Evolutionary conservation across 2,329 filamentous ascomycete species (phyloP).

Genomic region (Tolypocladium album): DNA sequence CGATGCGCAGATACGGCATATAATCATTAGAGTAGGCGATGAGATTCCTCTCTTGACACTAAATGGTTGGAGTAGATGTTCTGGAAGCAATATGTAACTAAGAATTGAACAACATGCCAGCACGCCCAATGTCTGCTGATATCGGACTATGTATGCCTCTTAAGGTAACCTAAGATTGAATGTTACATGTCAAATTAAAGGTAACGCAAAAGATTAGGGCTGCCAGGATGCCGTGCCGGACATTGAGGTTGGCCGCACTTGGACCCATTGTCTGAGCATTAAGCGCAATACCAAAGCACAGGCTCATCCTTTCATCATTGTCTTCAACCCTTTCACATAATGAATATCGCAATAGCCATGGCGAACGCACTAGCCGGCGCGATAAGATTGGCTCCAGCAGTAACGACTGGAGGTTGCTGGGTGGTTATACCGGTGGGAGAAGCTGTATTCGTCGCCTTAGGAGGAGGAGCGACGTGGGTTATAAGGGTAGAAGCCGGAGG

Average conservation of each 20-base stretch:
- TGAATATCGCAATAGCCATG: constrained; percentile 3
- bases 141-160: neutral
- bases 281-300: neutral
- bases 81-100: neutral
- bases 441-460: neutral
- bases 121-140: neutral
- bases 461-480: neutral
- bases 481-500: neutral
- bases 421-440: neutral
- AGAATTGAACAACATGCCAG: neutral
- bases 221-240: neutral
- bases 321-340: neutral
- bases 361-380: constrained; percentile 6
- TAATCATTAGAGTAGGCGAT: neutral
- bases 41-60: neutral
- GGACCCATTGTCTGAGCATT: neutral
- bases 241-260: neutral
- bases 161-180: neutral
- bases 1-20: neutral
- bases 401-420: neutral
- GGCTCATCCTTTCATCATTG: neutral
- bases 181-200: neutral
- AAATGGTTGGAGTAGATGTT: neutral
- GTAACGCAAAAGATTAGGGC: neutral
- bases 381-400: constrained; percentile 6